phyloP scores from a whole-genome alignment of 1,284 basidiomycete genomes.

The Leccinum pseudoinsigne region DNA sequence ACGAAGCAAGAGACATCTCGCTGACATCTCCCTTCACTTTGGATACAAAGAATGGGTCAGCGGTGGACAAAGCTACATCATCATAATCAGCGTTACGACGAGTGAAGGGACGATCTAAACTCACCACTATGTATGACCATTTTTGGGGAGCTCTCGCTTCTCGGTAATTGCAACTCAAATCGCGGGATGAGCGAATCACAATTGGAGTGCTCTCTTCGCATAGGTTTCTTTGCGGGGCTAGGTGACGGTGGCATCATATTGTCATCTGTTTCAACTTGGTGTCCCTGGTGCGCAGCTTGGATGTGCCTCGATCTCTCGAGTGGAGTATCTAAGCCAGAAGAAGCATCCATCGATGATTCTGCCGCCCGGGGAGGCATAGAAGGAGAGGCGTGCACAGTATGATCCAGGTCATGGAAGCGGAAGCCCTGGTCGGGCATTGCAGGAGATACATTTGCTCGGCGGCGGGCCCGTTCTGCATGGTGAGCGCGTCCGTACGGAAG shows the following conservation, averaged over 20 bases:
- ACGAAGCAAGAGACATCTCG: conserved; percentile 40
- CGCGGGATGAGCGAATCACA: conserved; percentile 42
- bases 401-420: conserved; percentile 16
- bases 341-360: conserved; percentile 21
- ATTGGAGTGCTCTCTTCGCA: conserved; percentile 17
- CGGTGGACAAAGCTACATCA: conserved; percentile 13
- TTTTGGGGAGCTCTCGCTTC: conserved; percentile 26
- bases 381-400: conserved; percentile 13
- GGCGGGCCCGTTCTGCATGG: conserved; percentile 51
- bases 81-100: not conserved
- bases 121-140: conserved; percentile 12
- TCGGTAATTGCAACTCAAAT: conserved; percentile 33
- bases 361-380: conserved; percentile 23
- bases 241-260: conserved; percentile 60
- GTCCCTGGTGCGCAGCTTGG: conserved; percentile 41
- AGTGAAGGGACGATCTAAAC: conserved; percentile 5
- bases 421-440: conserved; percentile 23
- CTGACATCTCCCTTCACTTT: conserved; percentile 33
- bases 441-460: conserved; percentile 29
- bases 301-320: conserved; percentile 49
- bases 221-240: conserved; percentile 48
- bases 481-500: conserved; percentile 71
- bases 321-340: conserved; percentile 37
- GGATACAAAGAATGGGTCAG: conserved; percentile 27
- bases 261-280: conserved; percentile 45